Evolutionary conservation across 1,284 basidiomycete species (phyloP), one percentile per base, ranked within the genome.

Genomic region (Ganoderma boninense): DNA sequence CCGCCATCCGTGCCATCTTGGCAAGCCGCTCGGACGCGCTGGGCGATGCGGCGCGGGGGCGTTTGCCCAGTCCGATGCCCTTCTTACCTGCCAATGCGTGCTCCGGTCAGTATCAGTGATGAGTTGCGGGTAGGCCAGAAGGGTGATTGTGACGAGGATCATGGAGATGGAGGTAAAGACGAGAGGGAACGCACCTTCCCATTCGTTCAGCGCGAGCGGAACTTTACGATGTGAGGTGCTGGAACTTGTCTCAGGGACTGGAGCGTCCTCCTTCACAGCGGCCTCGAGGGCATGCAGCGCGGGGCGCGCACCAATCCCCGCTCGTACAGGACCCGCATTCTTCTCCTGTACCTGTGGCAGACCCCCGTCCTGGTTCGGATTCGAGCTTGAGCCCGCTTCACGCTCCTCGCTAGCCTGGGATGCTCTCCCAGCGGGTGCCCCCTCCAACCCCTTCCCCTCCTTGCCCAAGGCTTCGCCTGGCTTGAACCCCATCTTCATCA

Each of bases 401-500:
- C 4, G 49, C 49, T 29, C 14, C 16, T 59, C 56, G 18, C 20
- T 18, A 59, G 16, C 26, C 16, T 38, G 32, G 38, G 32, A 10
- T 4, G 32, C 16, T 38, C 23, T 38, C 57, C 38, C 57, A 0
- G 38, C 16, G 4, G 23, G 23, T 13, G 23, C 23, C 49, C 23
- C 49, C n/a, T 61, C 20, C 3, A 13, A 72, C 60, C 72, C 72
- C 29, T 72, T 68, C 6, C 72, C 77, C 26, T 78, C 75, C 74
- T 80, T 84, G 5, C 94, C 94, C 46, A 95, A 85, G 2, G 92
- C 84, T 79, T 94, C 88, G 16, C 94, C 94, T 2, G 92, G 89
- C 82, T 92, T 91, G 82, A 94, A 95, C 2, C 94, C 94, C 94
- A 95, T 95, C 83, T 92, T 95, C 86, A 93, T 89, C 94, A 95